Evolutionary conservation across 164 flowering plant species (phyloP), one percentile per base, ranked within the genome.

Genomic region (Liquidambar formosana): DNA sequence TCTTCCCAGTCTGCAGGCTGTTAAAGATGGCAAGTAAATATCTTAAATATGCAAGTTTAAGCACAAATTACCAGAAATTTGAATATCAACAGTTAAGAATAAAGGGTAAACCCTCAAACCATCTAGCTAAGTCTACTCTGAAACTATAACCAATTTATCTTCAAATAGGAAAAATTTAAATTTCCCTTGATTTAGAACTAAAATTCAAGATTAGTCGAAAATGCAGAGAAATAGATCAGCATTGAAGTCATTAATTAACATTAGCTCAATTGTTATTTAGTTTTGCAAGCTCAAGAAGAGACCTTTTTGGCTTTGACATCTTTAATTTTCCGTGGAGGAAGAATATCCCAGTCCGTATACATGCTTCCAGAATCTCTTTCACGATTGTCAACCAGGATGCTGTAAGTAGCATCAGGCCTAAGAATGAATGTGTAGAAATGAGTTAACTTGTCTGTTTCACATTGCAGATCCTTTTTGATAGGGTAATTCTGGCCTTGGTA

Each of bases 1-100:
- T 89, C 97, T 75, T 94, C 98, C 98, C 98, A 94, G 74, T 94
- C 91, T 51, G 82, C 86, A 0, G 98, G 97, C 98, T 94, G 93
- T 57, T 8, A 53, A 21, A 45, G 65, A 8, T 57, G 68, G 48
- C 33, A 15, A 49, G 56, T 58, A 18, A 10, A 19, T 11, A 26
- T 16, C n/a, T 22, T 33, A 52, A 10, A 41, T 53, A 28, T 26
- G 9, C 14, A 66, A 33, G 41, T 33, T 33, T 33, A 33, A 33
- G 41, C 41, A 33, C 41, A 33, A 33, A 33, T 33, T 33, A 33
- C 41, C 41, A 33, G 6, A 33, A 33, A 33, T 6, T 33, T 33
- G 41, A 33, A 33, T 33, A 33, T 33, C 6, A 33, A 33, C 41
- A 33, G 41, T 33, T 6, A 33, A 33, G 41, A 33, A 33, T 33